Evolutionary conservation across 495 filamentous ascomycete genomes (phyloP).

Genomic region (Penicillium argentinense): DNA sequence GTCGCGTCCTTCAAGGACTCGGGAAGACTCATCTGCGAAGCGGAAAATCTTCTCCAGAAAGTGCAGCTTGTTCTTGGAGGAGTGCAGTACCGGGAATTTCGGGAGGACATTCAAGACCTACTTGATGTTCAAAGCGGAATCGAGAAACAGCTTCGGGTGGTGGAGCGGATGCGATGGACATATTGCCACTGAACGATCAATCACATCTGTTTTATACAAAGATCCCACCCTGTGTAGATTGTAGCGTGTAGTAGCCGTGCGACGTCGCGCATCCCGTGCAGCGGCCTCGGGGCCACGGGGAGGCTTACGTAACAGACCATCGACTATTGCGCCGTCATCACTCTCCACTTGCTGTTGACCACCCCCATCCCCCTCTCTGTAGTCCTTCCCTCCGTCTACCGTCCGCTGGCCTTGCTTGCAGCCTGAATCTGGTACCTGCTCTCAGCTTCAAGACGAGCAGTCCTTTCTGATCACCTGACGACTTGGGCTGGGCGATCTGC

Average conservation of each 20-base stretch:
- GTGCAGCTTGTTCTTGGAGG: constrained; percentile 64
- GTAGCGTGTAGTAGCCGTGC: too few relatives aligned
- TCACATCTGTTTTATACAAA: too few relatives aligned
- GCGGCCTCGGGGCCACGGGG: too few relatives aligned
- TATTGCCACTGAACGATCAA: constrained; percentile 64
- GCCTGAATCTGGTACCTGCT: background rate
- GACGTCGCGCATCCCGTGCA: too few relatives aligned
- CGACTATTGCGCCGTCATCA: constrained; percentile 24
- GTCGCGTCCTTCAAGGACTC: constrained; percentile 85
- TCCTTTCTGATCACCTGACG: background rate
- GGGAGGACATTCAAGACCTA: constrained; percentile 81
- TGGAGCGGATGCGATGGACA: constrained; percentile 83
- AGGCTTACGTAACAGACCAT: constrained; percentile 24
- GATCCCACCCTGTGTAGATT: too few relatives aligned
- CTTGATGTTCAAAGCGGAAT: constrained; percentile 73
- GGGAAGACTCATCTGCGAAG: constrained; percentile 84
- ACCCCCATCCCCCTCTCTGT: constrained; percentile 15
- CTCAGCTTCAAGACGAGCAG: background rate
- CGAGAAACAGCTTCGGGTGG: constrained; percentile 67
- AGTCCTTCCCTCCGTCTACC: background rate
- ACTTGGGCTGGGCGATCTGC: background rate
- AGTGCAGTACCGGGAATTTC: constrained; percentile 74
- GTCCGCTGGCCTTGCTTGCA: background rate
- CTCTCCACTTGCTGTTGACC: constrained; percentile 26
- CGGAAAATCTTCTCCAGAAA: constrained; percentile 70